phyloP scores from a whole-genome alignment of 2,329 filamentous ascomycete genomes.

The Magnaporthiopsis poae region DNA sequence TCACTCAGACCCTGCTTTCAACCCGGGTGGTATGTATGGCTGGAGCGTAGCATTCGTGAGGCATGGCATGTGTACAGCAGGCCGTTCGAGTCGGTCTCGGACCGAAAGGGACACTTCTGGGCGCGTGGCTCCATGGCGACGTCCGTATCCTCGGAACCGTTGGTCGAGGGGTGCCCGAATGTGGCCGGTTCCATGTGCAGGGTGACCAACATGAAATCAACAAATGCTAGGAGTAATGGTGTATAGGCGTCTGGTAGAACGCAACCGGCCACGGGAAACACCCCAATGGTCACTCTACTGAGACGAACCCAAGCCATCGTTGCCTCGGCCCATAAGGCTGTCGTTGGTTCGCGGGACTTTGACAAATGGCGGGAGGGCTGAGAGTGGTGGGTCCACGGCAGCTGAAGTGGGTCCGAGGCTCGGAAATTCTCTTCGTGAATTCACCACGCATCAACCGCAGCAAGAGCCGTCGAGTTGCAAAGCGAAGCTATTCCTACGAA shows the following conservation, averaged over 20 bases:
- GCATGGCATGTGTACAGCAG: conserved; percentile 13
- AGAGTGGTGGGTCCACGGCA: not conserved
- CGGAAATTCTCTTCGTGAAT: not conserved
- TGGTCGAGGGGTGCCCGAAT: conserved; percentile 23
- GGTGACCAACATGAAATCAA: conserved; percentile 8
- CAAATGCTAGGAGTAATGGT: too few species aligned
- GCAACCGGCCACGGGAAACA: too few species aligned
- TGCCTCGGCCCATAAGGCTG: too few species aligned
- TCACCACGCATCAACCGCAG: not conserved
- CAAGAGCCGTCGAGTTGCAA: not conserved
- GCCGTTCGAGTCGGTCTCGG: conserved; percentile 16
- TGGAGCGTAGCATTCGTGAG: not conserved
- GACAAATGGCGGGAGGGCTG: too few species aligned
- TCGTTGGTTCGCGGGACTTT: too few species aligned
- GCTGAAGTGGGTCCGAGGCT: not conserved
- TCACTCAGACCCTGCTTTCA: not conserved
- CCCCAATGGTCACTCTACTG: too few species aligned
- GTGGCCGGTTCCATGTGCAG: conserved; percentile 19
- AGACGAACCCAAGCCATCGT: too few species aligned
- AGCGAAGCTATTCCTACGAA: not conserved
- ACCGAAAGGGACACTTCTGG: conserved; percentile 24
- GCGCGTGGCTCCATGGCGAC: conserved; percentile 22
- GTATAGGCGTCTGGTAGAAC: too few species aligned
- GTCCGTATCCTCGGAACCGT: conserved; percentile 16
- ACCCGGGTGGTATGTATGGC: not conserved